Evolutionary conservation across 2,329 filamentous ascomycete species (phyloP), one percentile per base, ranked within the genome.

Genomic region (Dryadomyces sulphureus): DNA sequence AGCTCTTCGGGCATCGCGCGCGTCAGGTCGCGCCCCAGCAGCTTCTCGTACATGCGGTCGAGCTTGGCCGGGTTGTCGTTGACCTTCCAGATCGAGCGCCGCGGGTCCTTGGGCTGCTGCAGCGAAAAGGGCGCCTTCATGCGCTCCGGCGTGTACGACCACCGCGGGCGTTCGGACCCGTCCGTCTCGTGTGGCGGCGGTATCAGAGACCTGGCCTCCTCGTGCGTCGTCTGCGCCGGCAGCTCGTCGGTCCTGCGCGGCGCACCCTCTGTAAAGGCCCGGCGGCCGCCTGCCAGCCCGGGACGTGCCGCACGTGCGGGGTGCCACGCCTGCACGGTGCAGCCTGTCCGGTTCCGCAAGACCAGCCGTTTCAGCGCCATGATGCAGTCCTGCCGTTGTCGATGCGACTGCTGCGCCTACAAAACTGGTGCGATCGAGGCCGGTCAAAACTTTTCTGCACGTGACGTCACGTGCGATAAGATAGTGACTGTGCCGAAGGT

Each of bases 1-100:
- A 92, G 72, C 66, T 98, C 90, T 16, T 95, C 89, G 2, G 83
- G 80, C 48, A 98, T 70, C 60, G 92, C 62, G 55, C 73, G 75
- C 54, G 84, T 76, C 48, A 84, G 85, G 40, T 74, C 78, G 41
- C 69, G 69, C 6, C 89, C 90, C 46, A 96, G 66, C 54, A 96
- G 74, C 45, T 71, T 70, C 53, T 75, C 71, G 62, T 95, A 94
- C 62, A 87, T 83, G 42, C 75, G 69, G 60, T 96, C 83, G 46
- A 98, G 69, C 57, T 71, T 70, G 53, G 68, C 70, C 9, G 85
- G 84, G 57, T 89, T 78, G 19, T 75, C 72, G 64, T 96, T 96
- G 61, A 88, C 79, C 55, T 59, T 59, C 75, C 77, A 90, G 57
- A 61, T 57, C 52, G 69, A 72, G 55, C 64, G 70, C 50, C 55